Base-by-base conservation (phyloP, 2,329 filamentous ascomycete species). In the Tricladium varicosporioides region DNA sequence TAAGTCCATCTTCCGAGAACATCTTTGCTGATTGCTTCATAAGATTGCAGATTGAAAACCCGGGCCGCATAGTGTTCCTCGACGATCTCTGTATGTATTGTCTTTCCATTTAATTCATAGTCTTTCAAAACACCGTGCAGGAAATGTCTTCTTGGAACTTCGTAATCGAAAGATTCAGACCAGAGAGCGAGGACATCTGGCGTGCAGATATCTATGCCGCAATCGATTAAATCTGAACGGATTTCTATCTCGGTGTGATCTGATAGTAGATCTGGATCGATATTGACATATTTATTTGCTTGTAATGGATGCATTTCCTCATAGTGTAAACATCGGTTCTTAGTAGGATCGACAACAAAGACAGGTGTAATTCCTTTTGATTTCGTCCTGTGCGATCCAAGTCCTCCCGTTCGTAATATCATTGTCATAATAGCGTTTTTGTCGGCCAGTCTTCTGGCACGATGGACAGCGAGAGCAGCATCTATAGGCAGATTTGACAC, bases 341-440 rank as follows among this genome's bases (percentile, higher is more conserved):
- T 90, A 40, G 80, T 83, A 1, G 89, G 85, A 67, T 97, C 92
- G 60, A 97, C 80, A 16, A 96, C 86, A 68, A 97, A 99, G 2
- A 94, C 82, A 0, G 92, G 91, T 4, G 86, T 88, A 62, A 89
- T 82, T 27, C 84, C 86, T 56, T 88, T 85, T 1, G 85, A 80
- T 72, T 93, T 93, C 27, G 91, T 92, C 53, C 90, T 80, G 74
- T 96, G 91, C 48, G 79, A 79, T 8, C 74, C 74, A 5, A 81
- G 76, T 47, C 90, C 91, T 8, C 87, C 89, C 70, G 92, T 88
- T 47, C 91, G 83, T 58, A 97, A 76, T 11, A 99, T 84, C 81
- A 97, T 89, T 2, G 94, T 99, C 94, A 99, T 97, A 74, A 97
- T 96, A 40, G 93, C 92, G 71, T 96, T 93, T 68, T 94, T 93